These are phyloP conservation scores for Elaeis guineensis DNA, from an alignment of 176 grass and related monocot genomes.

Conservation along the genomic window DNA sequence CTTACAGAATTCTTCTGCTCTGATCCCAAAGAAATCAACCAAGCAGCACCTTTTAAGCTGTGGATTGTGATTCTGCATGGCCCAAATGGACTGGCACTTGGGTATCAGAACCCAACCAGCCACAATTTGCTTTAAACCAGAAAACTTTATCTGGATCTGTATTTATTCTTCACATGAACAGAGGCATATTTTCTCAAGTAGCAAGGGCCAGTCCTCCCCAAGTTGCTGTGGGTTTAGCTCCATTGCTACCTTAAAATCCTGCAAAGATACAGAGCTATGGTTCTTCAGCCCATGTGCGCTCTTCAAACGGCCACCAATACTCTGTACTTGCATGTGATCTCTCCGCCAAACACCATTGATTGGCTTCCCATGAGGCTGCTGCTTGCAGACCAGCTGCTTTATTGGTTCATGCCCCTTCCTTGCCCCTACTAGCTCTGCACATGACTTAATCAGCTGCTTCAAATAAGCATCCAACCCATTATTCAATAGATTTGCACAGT, in stretches of 20 bases:
- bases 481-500: conserved; percentile 76
- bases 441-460: conserved; percentile 70
- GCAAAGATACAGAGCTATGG: conserved; percentile 36
- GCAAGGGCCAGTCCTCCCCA: conserved; percentile 71
- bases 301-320: conserved; percentile 29
- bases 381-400: conserved; percentile 24
- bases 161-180: conserved; percentile 56
- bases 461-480: conserved; percentile 63
- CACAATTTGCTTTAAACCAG: conserved; percentile 38
- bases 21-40: background rate
- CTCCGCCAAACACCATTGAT: conserved; percentile 57
- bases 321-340: conserved; percentile 37
- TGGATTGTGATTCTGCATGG: conserved; percentile 21
- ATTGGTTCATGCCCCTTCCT: conserved; percentile 1
- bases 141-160: conserved; percentile 23
- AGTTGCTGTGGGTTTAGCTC: conserved; percentile 81
- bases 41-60: conserved; percentile 35
- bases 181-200: conserved; percentile 79
- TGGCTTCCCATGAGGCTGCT: conserved; percentile 32
- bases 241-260: conserved; percentile 91
- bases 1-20: conserved; percentile 6
- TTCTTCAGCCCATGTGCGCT: conserved; percentile 30
- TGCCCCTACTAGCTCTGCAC: conserved; percentile 49
- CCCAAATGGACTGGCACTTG: conserved; percentile 43
- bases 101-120: conserved; percentile 36